Percentiles rank a stretch among this genome's conserved stretches.
phyloP scores from a whole-genome alignment of 805 yeast species.

The Metschnikowia noctiluminum region DNA sequence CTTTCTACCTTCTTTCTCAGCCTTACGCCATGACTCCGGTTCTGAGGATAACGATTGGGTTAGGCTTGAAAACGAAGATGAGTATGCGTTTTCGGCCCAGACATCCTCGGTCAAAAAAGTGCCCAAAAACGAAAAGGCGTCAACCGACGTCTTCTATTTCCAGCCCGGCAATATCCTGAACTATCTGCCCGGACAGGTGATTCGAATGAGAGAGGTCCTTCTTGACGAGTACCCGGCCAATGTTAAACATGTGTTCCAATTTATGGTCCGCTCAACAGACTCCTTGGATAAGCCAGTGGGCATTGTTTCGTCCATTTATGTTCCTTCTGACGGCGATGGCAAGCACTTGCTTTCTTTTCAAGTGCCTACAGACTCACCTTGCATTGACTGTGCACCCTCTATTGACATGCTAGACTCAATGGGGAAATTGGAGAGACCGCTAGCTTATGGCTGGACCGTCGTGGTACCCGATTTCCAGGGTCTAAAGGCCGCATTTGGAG shows the following conservation, averaged over 20 bases:
- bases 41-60: neutral
- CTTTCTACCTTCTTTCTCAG: too few species aligned
- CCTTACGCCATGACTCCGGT: too few species aligned
- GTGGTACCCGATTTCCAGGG: constrained; percentile 37
- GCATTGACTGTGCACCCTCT: constrained; percentile 22
- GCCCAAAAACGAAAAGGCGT: constrained; percentile 5
- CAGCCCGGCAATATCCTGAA: constrained; percentile 6
- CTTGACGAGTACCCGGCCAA: constrained; percentile 3
- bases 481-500: constrained; percentile 28
- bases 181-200: constrained; percentile 7
- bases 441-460: constrained; percentile 33
- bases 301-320: constrained; percentile 21
- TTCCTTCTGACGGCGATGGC: constrained; percentile 21
- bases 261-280: constrained; percentile 22
- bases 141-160: constrained; percentile 11
- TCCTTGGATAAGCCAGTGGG: constrained; percentile 21
- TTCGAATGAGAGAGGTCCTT: constrained; percentile 6
- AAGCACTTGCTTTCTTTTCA: constrained; percentile 20
- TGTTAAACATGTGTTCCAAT: constrained; percentile 19
- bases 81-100: neutral
- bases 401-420: constrained; percentile 18
- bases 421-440: constrained; percentile 11
- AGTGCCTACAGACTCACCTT: constrained; percentile 21
- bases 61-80: constrained; percentile 1
- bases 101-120: neutral